phyloP scores from a whole-genome alignment of 805 yeast species.

The Jamesozyma hellenica region DNA sequence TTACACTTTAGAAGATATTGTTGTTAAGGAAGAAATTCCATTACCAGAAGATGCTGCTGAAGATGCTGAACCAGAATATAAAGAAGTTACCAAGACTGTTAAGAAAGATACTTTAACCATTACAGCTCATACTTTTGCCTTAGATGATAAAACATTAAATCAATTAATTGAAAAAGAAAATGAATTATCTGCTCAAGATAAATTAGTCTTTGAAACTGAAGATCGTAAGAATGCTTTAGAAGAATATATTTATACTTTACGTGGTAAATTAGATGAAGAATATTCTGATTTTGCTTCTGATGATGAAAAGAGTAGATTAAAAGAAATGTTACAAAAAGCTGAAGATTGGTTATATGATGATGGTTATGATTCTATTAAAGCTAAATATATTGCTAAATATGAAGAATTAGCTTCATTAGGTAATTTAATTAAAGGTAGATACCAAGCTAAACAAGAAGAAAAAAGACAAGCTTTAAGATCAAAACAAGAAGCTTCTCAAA shows the following conservation, averaged over 20 bases:
- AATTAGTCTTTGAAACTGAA: conserved; percentile 96
- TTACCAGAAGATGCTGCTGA: conserved; percentile 38
- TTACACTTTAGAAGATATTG: conserved; percentile 84
- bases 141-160: conserved; percentile 46
- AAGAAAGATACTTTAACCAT: conserved; percentile 75
- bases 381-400: conserved; percentile 92
- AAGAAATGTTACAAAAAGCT: conserved; percentile 64
- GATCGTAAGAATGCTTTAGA: conserved; percentile 96
- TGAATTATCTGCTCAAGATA: conserved; percentile 79
- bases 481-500: conserved; percentile 79
- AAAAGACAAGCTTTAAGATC: conserved; percentile 80
- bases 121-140: conserved; percentile 49
- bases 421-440: conserved; percentile 91
- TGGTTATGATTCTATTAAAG: conserved; percentile 93
- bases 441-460: conserved; percentile 88
- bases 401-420: conserved; percentile 94
- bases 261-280: conserved; percentile 92
- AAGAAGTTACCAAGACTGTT: conserved; percentile 84
- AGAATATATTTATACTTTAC: conserved; percentile 94
- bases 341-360: conserved; percentile 99
- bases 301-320: conserved; percentile 75
- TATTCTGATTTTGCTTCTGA: conserved; percentile 83
- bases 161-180: conserved; percentile 71
- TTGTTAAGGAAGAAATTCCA: conserved; percentile 81
- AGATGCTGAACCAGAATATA: conserved; percentile 72